Base-by-base conservation (phyloP, 345 rosid genomes). In the Gynandropsis gynandra region DNA sequence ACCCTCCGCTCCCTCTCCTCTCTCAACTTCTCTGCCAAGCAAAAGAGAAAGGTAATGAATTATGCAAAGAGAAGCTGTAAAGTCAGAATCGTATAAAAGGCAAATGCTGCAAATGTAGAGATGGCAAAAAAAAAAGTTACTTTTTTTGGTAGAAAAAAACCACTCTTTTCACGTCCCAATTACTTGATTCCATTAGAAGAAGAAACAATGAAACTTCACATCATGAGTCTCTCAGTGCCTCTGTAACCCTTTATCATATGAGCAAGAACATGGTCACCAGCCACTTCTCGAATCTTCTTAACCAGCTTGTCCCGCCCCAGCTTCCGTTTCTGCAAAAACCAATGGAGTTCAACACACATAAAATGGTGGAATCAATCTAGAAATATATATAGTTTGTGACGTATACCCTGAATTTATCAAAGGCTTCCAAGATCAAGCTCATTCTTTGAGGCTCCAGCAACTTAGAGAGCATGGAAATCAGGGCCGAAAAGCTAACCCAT, bases 401-500 rank as follows among this genome's bases (percentile, higher is more conserved):
- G 1, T 17, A n/a, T 64, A 85, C 87, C 59, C 42, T 59, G 52
- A 73, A 58, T 54, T 76, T 80, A 42, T 15, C 68, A 35, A 73
- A 69, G 58, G 54, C 35, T 54, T 69, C 73, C 61, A 68, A 46
- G 40, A 86, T 67, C 67, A 68, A 55, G 13, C 47, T 44, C 50
- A 80, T 48, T 10, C 64, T 41, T 0, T 58, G 32, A 15, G 70
- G 61, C 33, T 80, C 68, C 31, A 89, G 67, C 40, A 71, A 72
- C 50, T 76, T 69, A 0, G 85, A 68, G 8, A 89, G 80, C 19
- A 70, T 59, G 2, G 82, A 64, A 13, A 89, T 72, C 19, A 80
- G 73, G 43, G 63, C 68, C 9, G 87, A 54, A 61, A 86, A 77
- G 5, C 85, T 74, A 75, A 89, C 76, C 85, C 88, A 86, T 9